Evolutionary conservation across 2,329 filamentous ascomycete genomes (phyloP), one percentile per base, ranked within the genome.

Genomic region (Fusarium sp.): DNA sequence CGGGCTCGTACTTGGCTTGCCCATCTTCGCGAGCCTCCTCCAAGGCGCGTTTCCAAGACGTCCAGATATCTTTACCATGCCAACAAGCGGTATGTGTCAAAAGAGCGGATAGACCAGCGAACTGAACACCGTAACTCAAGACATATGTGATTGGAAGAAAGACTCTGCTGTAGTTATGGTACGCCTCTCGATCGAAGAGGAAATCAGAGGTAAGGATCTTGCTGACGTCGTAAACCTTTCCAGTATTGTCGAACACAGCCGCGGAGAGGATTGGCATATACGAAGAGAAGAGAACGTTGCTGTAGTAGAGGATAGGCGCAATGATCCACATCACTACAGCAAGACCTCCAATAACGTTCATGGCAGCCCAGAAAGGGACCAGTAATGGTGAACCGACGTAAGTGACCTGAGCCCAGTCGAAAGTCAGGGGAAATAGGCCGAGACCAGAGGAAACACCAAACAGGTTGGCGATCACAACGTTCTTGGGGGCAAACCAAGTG

Each of bases 401-500:
- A 1, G 94, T 93, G 68, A 97, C 91, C 77, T 97, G 94, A 1
- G 92, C 92, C 94, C 94, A 97, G 81, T 97, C 94, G 76, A 97
- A 97, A 0, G 94, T 97, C 74, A 97, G 78, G 0, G 94, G 94
- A 67, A 97, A 94, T 34, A 97, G 82, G 1, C 93, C 93, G 16
- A 97, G 86, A 4, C 94, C 94, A 3, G 93, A 95, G n/a, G 90
- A 88, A 18, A 95, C 91, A 18, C 94, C 94, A 76, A 97, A 97
- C 70, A 97, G 83, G 78, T 97, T 97, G 30, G 94, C 91, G 46
- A 97, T 83, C 5, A 97, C 89, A n/a, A 96, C 91, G 73, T 91
- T 97, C 71, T 94, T 90, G 0, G 94, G 94, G 5, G 92, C 92
- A 78, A 95, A 92, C 93, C 93, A 97, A 16, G 94, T 97, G 63